Evolutionary conservation across 1,284 basidiomycete genomes (phyloP), one percentile per base, ranked within the genome.

Genomic region (Neolentinus lepideus): DNA sequence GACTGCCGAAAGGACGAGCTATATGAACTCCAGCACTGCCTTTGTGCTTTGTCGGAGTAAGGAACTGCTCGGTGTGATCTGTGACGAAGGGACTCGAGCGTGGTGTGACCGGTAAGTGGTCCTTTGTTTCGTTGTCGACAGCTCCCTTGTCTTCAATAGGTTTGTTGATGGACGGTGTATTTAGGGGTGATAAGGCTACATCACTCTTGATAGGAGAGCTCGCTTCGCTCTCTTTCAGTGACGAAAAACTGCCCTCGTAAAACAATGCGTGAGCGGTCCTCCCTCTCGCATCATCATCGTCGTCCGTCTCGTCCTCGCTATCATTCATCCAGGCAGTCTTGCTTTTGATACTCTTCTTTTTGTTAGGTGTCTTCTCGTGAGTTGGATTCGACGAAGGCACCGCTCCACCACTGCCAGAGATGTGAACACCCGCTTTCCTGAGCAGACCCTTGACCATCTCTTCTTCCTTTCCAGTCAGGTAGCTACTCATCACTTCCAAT

Each of bases 241-340:
- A 26, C 24, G 22, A 12, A 12, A 50, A 50, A 22, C 47, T 50
- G 12, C 27, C 47, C 4, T 29, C 22, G 22, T 26, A 50, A 56
- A 84, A 84, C 19, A 83, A 60, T n/a, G 61, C 56, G 63, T 79
- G 75, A 0, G 82, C 81, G 3, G 75, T 81, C 53, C 70, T 68
- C 16, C 72, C 78, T 25, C 74, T 71, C 21, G 74, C 75, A 33
- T 81, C 76, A 22, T 77, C 74, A 1, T 68, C 67, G 38, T 62
- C 59, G 35, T 79, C 70, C 1, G 75, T 74, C 36, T 77, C 74
- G 19, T 75, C 71, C 27, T 76, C 72, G 27, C 75, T 75, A 24
- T 70, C 62, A 59, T 55, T 61, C 51, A 10, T 56, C 47, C 14
- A 45, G 29, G 14, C 33, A n/a, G 25, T 8, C 16, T 26, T 53